Evolutionary conservation across 345 rosid genomes (phyloP), one percentile per base, ranked within the genome.

Genomic region (Moricandia arvensis): DNA sequence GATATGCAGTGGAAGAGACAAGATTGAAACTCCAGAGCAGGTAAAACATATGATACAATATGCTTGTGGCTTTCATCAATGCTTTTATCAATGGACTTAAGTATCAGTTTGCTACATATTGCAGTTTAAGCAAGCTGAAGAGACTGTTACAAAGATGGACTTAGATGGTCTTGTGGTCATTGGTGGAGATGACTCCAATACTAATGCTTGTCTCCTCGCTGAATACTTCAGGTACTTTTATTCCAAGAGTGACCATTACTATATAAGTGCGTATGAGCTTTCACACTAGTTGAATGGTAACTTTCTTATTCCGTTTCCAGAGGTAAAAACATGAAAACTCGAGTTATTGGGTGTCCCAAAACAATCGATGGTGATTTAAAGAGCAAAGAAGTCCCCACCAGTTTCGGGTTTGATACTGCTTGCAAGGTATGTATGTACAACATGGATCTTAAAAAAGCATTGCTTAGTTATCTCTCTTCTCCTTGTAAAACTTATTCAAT

Each of bases 131-230:
- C 97, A 90, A 95, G 99, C 97, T 54, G 93, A 92, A 85, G 99
- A 92, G 74, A 92, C 99, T 16, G 92, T 80, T 3, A 21, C 69
- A 81, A 90, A 88, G 75, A 86, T 92, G 75, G 96, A 92, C 62
- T 75, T 95, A 84, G 97, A 95, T 75, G 97, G 99, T 61, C 89
- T 95, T 37, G 79, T 91, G 64, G 97, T 95, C 61, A 95, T 92
- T 47, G 97, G 99, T 76, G 99, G 99, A 54, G 99, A 95, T 83
- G 99, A 95, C 81, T 95, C 99, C 15, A 95, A 95, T 80, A 95
- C 99, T 7, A 95, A 95, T 63, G 97, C 97, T 68, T 92, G 97
- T 85, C 96, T 95, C 65, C 96, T 90, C 66, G 99, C 97, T 71
- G 99, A 92, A 84, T 75, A 90, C 81, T 95, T 92, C 86, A 88